These are phyloP conservation scores for Puccinia sorghi DNA, from an alignment of 1,284 basidiomycete genomes.

Conservation along the genomic window DNA sequence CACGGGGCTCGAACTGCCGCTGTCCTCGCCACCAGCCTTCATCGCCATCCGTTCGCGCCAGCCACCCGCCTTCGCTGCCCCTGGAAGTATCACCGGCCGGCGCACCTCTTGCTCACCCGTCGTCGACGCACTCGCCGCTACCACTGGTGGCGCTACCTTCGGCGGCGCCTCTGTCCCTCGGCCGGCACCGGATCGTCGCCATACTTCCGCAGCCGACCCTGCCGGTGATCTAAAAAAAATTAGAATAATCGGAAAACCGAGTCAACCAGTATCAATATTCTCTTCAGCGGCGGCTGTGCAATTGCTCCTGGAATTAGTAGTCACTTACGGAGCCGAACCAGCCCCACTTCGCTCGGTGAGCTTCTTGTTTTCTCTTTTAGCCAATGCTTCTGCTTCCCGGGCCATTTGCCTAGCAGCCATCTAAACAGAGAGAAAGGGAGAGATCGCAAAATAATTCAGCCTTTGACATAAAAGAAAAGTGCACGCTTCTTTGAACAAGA, in stretches of 20 bases:
- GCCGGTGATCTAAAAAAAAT: constrained; percentile 4
- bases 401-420: constrained; percentile 34
- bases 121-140: neutral
- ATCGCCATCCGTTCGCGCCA: constrained; percentile 41
- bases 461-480: neutral
- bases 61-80: constrained; percentile 27
- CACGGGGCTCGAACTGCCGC: constrained; percentile 38
- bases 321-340: constrained; percentile 25
- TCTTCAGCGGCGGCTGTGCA: neutral
- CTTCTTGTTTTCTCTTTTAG: constrained; percentile 33
- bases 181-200: neutral
- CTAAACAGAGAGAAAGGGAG: constrained; percentile 2
- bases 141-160: neutral
- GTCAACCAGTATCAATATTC: neutral
- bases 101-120: neutral
- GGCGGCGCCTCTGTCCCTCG: neutral
- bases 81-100: constrained; percentile 18
- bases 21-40: constrained; percentile 19
- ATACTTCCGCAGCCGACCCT: neutral
- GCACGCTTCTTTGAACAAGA: neutral
- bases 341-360: constrained; percentile 2
- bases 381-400: constrained; percentile 39
- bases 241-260: neutral
- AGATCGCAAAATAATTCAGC: neutral
- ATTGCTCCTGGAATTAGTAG: neutral